Evolutionary conservation across 257 asterid species (phyloP).

Genomic region (Lavandula angustifolia): DNA sequence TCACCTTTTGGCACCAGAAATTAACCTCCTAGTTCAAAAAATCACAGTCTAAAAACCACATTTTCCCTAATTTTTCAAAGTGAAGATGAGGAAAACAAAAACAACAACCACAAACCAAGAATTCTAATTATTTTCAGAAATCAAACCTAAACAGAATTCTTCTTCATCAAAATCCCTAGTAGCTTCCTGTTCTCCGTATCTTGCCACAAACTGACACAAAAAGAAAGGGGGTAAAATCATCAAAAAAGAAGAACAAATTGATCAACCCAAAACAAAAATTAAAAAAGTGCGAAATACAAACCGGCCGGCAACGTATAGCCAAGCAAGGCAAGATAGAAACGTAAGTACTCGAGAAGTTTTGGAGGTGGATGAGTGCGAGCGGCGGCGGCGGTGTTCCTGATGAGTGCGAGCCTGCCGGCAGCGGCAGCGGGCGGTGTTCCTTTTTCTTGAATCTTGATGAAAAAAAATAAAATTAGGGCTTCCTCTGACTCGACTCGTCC

Average conservation of each 20-base stretch:
- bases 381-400: no score
- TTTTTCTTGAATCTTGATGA: no score
- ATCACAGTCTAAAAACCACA: no score
- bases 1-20: no score
- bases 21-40: no score
- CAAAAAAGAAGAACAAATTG: background rate
- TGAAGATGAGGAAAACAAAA: background rate
- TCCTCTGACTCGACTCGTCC: no score
- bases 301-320: slow-evolving; percentile 95
- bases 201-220: slow-evolving; percentile 77
- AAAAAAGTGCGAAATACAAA: slow-evolving; percentile 22
- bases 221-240: background rate
- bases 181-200: slow-evolving; percentile 78
- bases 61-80: background rate
- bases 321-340: slow-evolving; percentile 80
- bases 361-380: no score
- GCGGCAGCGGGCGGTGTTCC: no score
- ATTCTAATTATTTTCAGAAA: background rate
- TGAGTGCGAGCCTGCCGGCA: no score
- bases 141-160: slow-evolving; percentile 66
- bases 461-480: no score
- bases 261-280: background rate
- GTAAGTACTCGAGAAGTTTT: slow-evolving; percentile 63
- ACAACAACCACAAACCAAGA: slow-evolving; percentile 4
- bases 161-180: slow-evolving; percentile 50